Conservation (phyloP, 495 filamentous ascomycete species). For the Parmelia sp. region DNA sequence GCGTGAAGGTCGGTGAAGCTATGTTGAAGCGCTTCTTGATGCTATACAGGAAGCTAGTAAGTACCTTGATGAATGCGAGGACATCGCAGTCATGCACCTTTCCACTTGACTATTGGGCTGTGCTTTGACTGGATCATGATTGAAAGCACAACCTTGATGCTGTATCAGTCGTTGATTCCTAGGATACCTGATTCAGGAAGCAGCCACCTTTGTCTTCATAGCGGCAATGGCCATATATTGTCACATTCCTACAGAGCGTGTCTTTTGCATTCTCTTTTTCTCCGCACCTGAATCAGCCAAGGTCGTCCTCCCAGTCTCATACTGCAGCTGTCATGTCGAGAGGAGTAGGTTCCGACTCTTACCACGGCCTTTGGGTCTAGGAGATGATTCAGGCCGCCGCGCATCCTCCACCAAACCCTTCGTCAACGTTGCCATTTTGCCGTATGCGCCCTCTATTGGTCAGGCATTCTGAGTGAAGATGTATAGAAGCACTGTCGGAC, state of each 20-base stretch:
- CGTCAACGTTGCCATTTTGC: slow-evolving; percentile 17
- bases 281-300: slow-evolving; percentile 20
- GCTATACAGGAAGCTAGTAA: slow-evolving; percentile 28
- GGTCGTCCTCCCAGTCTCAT: background rate
- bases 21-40: slow-evolving; percentile 84
- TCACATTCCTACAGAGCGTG: slow-evolving; percentile 85
- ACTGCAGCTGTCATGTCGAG: background rate
- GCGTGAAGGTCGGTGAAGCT: slow-evolving; percentile 93
- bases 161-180: slow-evolving; percentile 18
- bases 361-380: slow-evolving; percentile 60
- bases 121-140: slow-evolving; percentile 69
- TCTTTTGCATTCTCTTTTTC: slow-evolving; percentile 65
- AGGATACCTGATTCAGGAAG: slow-evolving; percentile 3
- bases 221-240: slow-evolving; percentile 89
- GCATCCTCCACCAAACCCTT: slow-evolving; percentile 20
- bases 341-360: slow-evolving; percentile 26
- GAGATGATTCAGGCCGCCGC: slow-evolving; percentile 43
- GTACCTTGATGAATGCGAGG: background rate
- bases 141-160: slow-evolving; percentile 71
- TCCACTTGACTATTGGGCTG: slow-evolving; percentile 49
- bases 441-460: slow-evolving; percentile 12
- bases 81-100: slow-evolving; percentile 39
- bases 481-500: slow-evolving; percentile 10
- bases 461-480: slow-evolving; percentile 19
- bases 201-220: slow-evolving; percentile 72